A percentile compares a stretch with the other conserved stretches of the same genome.
Conservation (phyloP, 1,139 yeast species). For the Meyerozyma athensensis region DNA sequence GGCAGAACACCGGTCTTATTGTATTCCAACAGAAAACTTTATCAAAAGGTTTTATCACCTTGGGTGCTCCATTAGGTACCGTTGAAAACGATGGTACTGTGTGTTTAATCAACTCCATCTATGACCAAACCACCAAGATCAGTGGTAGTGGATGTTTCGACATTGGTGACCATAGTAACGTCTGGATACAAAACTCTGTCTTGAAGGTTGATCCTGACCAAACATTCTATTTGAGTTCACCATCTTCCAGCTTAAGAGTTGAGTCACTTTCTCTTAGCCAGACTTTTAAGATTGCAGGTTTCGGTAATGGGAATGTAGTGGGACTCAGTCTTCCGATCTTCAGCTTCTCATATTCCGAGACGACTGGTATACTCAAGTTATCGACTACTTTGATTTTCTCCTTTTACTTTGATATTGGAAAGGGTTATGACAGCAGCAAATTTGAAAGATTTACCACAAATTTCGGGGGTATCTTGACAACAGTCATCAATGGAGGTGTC, state of each 20-base stretch:
- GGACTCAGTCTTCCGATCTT: slow-evolving; percentile 11
- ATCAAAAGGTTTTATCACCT: slow-evolving; percentile 2
- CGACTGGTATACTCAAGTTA: background rate
- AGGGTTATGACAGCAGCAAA: slow-evolving; percentile 2
- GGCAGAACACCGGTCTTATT: slow-evolving; percentile 9
- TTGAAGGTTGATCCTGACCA: slow-evolving; percentile 13
- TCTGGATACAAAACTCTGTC: slow-evolving; percentile 13
- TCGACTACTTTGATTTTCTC: background rate
- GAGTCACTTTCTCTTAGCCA: slow-evolving; percentile 11
- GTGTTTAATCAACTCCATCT: slow-evolving; percentile 18
- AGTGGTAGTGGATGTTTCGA: slow-evolving; percentile 20
- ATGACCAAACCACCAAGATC: slow-evolving; percentile 15
- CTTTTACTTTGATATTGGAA: slow-evolving; percentile 1
- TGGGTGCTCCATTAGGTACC: slow-evolving; percentile 6
- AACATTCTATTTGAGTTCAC: slow-evolving; percentile 14
- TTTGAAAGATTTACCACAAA: background rate
- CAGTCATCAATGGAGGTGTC: slow-evolving; percentile 8
- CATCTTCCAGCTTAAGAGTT: slow-evolving; percentile 15
- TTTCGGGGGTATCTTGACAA: slow-evolving; percentile 5
- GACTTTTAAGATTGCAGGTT: slow-evolving; percentile 14
- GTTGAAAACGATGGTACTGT: slow-evolving; percentile 18
- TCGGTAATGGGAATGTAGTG: slow-evolving; percentile 15
- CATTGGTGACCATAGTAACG: slow-evolving; percentile 14
- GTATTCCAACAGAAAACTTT: slow-evolving; percentile 2
- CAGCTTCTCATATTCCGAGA: slow-evolving; percentile 7